Base-by-base conservation (phyloP, 345 rosid genomes). In the Salix udensis region DNA sequence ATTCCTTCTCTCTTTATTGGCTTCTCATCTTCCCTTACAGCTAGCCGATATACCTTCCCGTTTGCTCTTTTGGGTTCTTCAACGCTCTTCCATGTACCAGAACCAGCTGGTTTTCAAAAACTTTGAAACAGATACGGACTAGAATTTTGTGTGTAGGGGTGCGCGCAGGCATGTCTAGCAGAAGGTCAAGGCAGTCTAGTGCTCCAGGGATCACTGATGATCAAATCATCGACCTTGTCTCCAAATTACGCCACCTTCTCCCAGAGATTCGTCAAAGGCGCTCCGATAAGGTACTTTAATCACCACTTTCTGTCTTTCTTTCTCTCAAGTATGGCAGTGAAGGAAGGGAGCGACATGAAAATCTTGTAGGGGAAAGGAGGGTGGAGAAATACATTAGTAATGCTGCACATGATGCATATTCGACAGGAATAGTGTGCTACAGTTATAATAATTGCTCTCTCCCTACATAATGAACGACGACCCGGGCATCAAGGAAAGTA, bases 261-360 rank as follows among this genome's bases (percentile, higher is more conserved):
- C 99, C 99, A 1, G 99, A 95, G 89, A 90, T 95, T 82, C 91
- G 94, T 1, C 75, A 87, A 68, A 87, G 92, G 80, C 96, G 92
- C 68, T 87, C 98, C 26, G 87, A 85, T 74, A 89, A 93, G 99
- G 99, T 95, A 86, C 31, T 5, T 12, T 19, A 71, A 5, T 28
- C 28, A 28, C 28, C 28, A 28, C 9, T 21, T 0, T 23, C 21
- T 52, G 9, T 19, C 23, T 52, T 19, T 52, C 6, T 37, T 10
- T 48, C 44, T 74, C 67, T 64, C 68, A 36, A 7, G 7, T 15
- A 3, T 24, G 36, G 44, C 24, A 30, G 18, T 28, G 28, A 28
- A 28, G 14, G 68, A 19, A 58, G 50, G 48, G 34, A 62, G 34
- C 5, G 34, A 13, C 30, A 62, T 62, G 67, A 62, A 62, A 62